Base-by-base conservation (phyloP, 768 basidiomycete genomes). In the Mycena rosella region DNA sequence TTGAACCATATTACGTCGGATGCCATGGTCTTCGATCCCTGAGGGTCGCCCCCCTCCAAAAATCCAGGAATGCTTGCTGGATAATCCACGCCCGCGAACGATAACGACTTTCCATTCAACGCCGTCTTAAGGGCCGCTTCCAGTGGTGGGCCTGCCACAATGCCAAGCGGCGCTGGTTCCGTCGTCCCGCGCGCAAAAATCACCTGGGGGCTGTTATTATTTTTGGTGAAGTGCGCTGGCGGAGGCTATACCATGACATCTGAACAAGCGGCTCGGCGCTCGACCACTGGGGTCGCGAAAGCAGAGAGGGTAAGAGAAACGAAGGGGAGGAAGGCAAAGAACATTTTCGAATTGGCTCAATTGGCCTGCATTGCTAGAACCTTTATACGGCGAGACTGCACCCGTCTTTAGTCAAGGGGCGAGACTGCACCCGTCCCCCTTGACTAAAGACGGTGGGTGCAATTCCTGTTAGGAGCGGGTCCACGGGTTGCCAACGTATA, bases 51-150 rank as follows among this genome's bases (percentile, higher is more conserved):
- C 18, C 73, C 71, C 52, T 57, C 68, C 65, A 74, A 69, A 52
- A 72, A 71, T 44, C 68, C 68, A 10, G 70, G 60, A 36, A 74
- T 60, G 42, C 15, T 47, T 22, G 73, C 73, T 6, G 73, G 68
- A 47, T 72, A 74, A 47, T 72, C 68, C 24, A 74, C 73, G 18
- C 73, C 73, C 26, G 53, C 51, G 56, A 74, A 74, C 1, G 73
- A 69, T 36, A 74, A 40, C 0, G 68, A 60, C 55, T 67, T 65
- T n/a, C 45, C 45, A n/a, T 51, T 60, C 26, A 74, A 54, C 17
- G 70, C 71, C 24, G 64, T 34, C 45, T 64, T 42, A 13, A 74
- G 65, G n/a, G 63, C 71, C 5, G 58, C 29, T 47, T 70, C 30
- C 3, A 74, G 67, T 8, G 65, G 70, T 55, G 71, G 70, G 14